Base-by-base conservation (phyloP, 2,329 filamentous ascomycete genomes). In the Malbranchea zuffiana region DNA sequence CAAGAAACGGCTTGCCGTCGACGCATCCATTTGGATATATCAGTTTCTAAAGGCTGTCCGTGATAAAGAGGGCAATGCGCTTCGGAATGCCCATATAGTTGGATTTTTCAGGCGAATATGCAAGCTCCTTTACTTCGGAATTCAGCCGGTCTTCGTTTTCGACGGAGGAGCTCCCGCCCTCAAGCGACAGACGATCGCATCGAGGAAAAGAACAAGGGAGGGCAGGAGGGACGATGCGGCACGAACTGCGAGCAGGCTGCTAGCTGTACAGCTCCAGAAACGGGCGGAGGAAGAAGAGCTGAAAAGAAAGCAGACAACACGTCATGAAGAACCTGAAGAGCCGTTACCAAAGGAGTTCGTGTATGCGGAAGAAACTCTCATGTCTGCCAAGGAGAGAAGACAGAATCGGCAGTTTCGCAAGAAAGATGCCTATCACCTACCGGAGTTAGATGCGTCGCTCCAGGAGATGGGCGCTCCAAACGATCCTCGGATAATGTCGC, bases 21-120 rank as follows among this genome's bases (percentile, higher is more conserved):
- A 98, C 63, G 90, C 92, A 41, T 95, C 87, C 8, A 98, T 98
- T 57, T 98, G 90, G 90, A 96, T 98, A 51, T 98, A 98, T 69
- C 90, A 98, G 56, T 98, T 98, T 54, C 76, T 98, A 51, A 98
- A 98, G 66, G 90, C 92, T 6, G 90, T 98, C 7, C 87, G 90
- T 51, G 90, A 98, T 63, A 95, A 96, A 54, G 90, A 98, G 62
- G 90, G 90, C 37, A 94, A 98, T 55, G 90, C 90, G 1, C 70
- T 98, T 35, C 84, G 87, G 46, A 98, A 95, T 65, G 88, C 84
- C 19, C 90, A 98, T 54, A 76, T 98, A 23, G 84, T 98, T 28
- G 90, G 92, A 25, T 98, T 98, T 74, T 98, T 98, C 63, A 83
- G 90, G 35, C 79, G 90, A 43, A 94, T 98, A 57, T 98, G 90